Conservation (phyloP, 2,329 filamentous ascomycete genomes). For the Fusarium circinatum region DNA sequence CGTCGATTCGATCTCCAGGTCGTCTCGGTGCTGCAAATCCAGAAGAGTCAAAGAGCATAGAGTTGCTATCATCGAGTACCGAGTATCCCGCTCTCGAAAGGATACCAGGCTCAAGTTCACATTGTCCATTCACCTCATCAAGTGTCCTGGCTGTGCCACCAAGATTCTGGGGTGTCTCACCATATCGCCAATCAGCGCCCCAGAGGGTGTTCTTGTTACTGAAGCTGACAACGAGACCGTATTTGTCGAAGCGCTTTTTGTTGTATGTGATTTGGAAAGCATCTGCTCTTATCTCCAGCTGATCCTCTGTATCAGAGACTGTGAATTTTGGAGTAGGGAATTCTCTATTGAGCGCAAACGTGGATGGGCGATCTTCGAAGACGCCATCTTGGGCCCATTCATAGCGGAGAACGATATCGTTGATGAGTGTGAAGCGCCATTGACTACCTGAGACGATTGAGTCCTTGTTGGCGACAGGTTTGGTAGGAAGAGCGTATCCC, state of each 20-base stretch:
- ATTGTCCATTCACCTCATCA: slow-evolving; percentile 62
- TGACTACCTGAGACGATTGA: slow-evolving; percentile 42
- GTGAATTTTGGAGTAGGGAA: slow-evolving; percentile 57
- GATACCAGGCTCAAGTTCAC: slow-evolving; percentile 61
- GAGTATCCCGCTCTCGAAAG: slow-evolving; percentile 62
- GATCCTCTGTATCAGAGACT: slow-evolving; percentile 56
- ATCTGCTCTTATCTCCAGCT: slow-evolving; percentile 65
- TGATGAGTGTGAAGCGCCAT: slow-evolving; percentile 70
- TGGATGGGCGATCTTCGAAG: slow-evolving; percentile 71
- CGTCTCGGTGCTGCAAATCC: slow-evolving; percentile 62
- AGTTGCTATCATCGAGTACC: slow-evolving; percentile 62
- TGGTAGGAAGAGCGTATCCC: slow-evolving; percentile 28
- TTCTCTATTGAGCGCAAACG: slow-evolving; percentile 66
- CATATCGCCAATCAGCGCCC: slow-evolving; percentile 58
- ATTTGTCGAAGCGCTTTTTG: slow-evolving; percentile 63
- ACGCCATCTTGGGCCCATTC: slow-evolving; percentile 69
- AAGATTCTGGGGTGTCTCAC: slow-evolving; percentile 53
- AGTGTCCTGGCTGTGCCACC: slow-evolving; percentile 64
- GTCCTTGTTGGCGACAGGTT: slow-evolving; percentile 30
- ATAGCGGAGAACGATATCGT: slow-evolving; percentile 66
- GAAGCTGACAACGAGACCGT: slow-evolving; percentile 58
- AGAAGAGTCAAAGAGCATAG: slow-evolving; percentile 65
- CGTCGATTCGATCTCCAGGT: slow-evolving; percentile 61
- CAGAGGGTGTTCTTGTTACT: slow-evolving; percentile 54
- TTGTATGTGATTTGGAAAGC: slow-evolving; percentile 68